These are phyloP conservation scores for Diplodia seriata DNA, from an alignment of 2,329 filamentous ascomycete genomes.

Conservation along the genomic window DNA sequence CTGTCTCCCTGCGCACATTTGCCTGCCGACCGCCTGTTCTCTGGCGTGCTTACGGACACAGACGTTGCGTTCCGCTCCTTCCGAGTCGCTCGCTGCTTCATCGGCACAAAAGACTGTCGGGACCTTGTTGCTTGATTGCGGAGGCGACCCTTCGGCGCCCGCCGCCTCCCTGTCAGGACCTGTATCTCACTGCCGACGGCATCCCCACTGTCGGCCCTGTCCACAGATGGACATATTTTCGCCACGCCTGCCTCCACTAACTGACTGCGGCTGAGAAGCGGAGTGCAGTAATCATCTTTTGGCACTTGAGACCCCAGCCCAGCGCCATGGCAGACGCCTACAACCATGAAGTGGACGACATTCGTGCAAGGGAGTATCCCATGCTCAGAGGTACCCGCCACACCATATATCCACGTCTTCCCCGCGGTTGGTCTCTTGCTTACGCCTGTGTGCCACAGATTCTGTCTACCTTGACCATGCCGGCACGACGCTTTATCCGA, in stretches of 20 bases:
- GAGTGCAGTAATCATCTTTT: background rate
- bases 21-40: background rate
- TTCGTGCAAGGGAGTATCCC: constrained; percentile 69
- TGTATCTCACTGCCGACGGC: constrained; percentile 16
- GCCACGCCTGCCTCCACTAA: background rate
- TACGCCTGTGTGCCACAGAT: constrained; percentile 55
- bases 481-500: constrained; percentile 84
- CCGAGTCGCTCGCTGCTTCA: background rate
- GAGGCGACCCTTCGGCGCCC: constrained; percentile 22
- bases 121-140: constrained; percentile 7
- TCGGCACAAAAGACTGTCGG: background rate
- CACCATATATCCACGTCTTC: no score
- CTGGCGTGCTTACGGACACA: background rate
- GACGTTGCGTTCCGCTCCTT: background rate
- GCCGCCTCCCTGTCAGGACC: constrained; percentile 23
- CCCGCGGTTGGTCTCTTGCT: constrained; percentile 4
- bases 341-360: constrained; percentile 64
- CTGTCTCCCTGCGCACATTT: background rate
- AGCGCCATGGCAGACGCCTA: constrained; percentile 52
- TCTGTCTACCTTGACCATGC: constrained; percentile 91
- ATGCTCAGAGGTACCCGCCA: constrained; percentile 67
- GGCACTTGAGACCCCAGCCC: background rate
- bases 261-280: constrained; percentile 24
- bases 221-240: constrained; percentile 17
- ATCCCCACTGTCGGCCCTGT: constrained; percentile 15